Evolutionary conservation across 148 eudicot genomes (phyloP), one percentile per base, ranked within the genome.

Genomic region (Silene conica): DNA sequence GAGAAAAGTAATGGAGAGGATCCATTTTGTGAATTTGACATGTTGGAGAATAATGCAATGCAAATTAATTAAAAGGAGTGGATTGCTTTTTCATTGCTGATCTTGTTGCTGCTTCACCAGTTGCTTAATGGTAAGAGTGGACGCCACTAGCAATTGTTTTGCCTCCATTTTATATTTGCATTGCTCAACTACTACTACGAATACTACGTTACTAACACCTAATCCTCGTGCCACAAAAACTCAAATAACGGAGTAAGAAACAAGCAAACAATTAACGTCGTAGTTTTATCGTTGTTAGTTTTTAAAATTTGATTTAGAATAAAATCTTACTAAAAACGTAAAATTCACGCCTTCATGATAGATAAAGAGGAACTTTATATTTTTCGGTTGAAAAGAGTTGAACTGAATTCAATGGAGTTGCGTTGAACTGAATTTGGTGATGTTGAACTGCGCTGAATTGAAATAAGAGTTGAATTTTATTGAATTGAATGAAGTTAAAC

Each of bases 61-160:
- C 67, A 79, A 73, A 38, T 21, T 22, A 38, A 4, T 10, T 5
- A 9, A 34, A 31, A 31, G 11, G 28, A 11, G 28, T 59, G 64
- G 28, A 68, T 70, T 74, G 8, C 3, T 1, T 41, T 41, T 41
- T 41, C 26, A 57, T 73, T 66, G 52, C 11, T 67, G 64, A 34
- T 69, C 21, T 67, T 64, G 63, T 56, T 70, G 7, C 0, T 77
- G 61, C n/a, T 56, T 20, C n/a, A 18, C 59, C 43, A 77, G 25
- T 52, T 67, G 69, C 76, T 65, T 71, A 82, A 74, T 82, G 84
- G 84, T 78, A 67, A 46, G 79, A 76, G 79, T 82, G 79, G 78
- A 67, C 57, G 68, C 78, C 78, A 75, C 69, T 75, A 75, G 67
- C 58, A 56, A 54, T 54, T 75, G 72, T 67, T 57, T 75, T 28